Evolutionary conservation across 192 early-diverging fungal species (phyloP).

Genomic region (Coemansia sp.): DNA sequence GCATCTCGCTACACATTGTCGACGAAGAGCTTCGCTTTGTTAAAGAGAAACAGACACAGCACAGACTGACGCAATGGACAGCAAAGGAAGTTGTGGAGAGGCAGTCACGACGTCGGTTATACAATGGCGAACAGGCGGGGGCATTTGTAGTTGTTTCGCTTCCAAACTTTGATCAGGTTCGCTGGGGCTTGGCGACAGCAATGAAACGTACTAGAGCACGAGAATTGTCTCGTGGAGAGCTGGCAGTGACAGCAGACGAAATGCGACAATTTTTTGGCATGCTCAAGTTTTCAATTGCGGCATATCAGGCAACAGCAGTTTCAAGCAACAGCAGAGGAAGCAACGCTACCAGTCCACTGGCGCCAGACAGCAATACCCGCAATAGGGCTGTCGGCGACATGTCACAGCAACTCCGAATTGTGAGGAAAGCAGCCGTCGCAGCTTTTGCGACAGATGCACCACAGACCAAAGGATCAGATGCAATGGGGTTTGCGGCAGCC

Average conservation of each 20-base stretch:
- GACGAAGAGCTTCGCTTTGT: slow-evolving; percentile 3
- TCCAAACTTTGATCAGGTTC: slow-evolving; percentile 43
- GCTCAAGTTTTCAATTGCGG: slow-evolving; percentile 21
- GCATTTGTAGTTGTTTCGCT: slow-evolving; percentile 33
- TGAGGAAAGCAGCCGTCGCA: slow-evolving; percentile 9
- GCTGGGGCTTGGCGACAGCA: slow-evolving; percentile 26
- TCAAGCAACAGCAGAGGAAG: neutral
- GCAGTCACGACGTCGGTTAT: slow-evolving; percentile 20
- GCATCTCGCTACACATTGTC: slow-evolving; percentile 37
- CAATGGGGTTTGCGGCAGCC: neutral
- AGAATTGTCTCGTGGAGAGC: slow-evolving; percentile 17
- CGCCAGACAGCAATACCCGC: neutral
- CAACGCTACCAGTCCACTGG: neutral
- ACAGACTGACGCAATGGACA: slow-evolving; percentile 7
- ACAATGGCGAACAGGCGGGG: slow-evolving; percentile 29
- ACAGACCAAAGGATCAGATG: neutral
- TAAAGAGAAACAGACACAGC: neutral
- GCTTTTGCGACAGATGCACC: slow-evolving; percentile 9
- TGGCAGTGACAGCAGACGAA: slow-evolving; percentile 25
- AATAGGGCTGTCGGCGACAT: neutral
- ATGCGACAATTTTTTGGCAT: slow-evolving; percentile 23
- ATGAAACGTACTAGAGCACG: slow-evolving; percentile 26
- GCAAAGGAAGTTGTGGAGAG: slow-evolving; percentile 22
- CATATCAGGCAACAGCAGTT: slow-evolving; percentile 21
- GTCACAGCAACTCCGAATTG: slow-evolving; percentile 4